Conservation (phyloP, 768 basidiomycete species). For the Amanita molliuscula region DNA sequence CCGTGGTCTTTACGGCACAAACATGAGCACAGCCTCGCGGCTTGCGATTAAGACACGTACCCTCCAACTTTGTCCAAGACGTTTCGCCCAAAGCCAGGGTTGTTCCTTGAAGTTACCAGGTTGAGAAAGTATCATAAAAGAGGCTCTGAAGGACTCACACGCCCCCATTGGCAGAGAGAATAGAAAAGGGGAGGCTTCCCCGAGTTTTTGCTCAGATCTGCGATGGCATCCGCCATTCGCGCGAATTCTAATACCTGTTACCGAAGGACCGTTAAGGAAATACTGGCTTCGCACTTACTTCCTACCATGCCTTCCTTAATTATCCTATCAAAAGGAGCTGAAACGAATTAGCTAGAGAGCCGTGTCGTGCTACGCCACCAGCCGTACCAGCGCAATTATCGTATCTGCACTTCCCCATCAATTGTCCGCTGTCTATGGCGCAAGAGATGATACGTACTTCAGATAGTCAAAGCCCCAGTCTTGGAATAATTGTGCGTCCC, state of each 20-base stretch:
- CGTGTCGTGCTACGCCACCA: background rate
- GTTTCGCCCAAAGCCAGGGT: constrained; percentile 54
- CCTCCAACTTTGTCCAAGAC: constrained; percentile 57
- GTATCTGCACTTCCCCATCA: constrained; percentile 26
- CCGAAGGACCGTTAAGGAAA: background rate
- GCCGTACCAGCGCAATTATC: constrained; percentile 48
- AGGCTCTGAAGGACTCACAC: constrained; percentile 26
- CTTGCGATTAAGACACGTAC: constrained; percentile 21
- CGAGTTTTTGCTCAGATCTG: constrained; percentile 31
- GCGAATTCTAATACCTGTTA: constrained; percentile 33
- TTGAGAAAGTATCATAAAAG: background rate
- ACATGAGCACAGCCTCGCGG: background rate
- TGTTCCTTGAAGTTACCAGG: constrained; percentile 30
- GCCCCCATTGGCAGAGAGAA: constrained; percentile 62
- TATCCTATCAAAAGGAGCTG: constrained; percentile 46
- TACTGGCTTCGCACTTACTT: constrained; percentile 23
- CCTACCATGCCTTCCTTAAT: constrained; percentile 46
- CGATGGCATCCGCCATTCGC: constrained; percentile 52
- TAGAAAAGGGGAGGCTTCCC: constrained; percentile 46
- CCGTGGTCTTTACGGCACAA: constrained; percentile 29
- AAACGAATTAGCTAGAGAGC: background rate
- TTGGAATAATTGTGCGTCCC: constrained; percentile 48
- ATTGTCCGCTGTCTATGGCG: background rate
- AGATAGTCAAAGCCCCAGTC: constrained; percentile 60
- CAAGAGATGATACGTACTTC: constrained; percentile 30